Conservation (phyloP, 768 basidiomycete genomes). For the Phanerochaete sordida region DNA sequence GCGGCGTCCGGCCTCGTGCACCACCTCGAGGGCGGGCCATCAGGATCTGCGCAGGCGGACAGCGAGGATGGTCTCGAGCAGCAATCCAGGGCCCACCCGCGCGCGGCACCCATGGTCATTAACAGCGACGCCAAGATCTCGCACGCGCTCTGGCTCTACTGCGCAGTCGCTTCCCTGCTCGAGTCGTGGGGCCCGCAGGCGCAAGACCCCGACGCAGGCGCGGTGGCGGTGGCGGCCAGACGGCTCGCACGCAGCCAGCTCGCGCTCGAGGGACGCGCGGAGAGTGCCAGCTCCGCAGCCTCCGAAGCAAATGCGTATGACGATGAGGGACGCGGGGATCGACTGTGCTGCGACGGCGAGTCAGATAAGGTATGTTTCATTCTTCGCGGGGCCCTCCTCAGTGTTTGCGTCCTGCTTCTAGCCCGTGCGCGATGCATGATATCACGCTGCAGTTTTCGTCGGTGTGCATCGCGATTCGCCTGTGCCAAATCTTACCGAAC, state of each 20-base stretch:
- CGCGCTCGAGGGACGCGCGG: background rate
- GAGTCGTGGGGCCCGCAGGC: background rate
- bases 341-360: background rate
- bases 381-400: background rate
- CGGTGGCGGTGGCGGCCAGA: background rate
- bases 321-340: slow-evolving; percentile 6
- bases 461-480: background rate
- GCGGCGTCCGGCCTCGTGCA: slow-evolving; percentile 8
- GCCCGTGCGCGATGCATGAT: background rate
- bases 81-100: background rate
- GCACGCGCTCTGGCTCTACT: slow-evolving; percentile 19
- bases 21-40: background rate
- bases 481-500: background rate
- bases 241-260: slow-evolving; percentile 10
- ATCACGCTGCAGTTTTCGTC: background rate
- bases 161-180: slow-evolving; percentile 9
- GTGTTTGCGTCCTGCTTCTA: background rate
- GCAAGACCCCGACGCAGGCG: background rate
- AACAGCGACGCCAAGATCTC: slow-evolving; percentile 23
- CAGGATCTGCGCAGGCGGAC: background rate
- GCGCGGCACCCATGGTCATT: slow-evolving; percentile 11
- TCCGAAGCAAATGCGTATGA: slow-evolving; percentile 4
- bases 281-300: background rate
- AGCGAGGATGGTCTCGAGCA: background rate
- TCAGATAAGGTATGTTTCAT: slow-evolving; percentile 7